Evolutionary conservation across 2,329 filamentous ascomycete species (phyloP).

Genomic region (Nothophaeocryptopus gaeumannii): DNA sequence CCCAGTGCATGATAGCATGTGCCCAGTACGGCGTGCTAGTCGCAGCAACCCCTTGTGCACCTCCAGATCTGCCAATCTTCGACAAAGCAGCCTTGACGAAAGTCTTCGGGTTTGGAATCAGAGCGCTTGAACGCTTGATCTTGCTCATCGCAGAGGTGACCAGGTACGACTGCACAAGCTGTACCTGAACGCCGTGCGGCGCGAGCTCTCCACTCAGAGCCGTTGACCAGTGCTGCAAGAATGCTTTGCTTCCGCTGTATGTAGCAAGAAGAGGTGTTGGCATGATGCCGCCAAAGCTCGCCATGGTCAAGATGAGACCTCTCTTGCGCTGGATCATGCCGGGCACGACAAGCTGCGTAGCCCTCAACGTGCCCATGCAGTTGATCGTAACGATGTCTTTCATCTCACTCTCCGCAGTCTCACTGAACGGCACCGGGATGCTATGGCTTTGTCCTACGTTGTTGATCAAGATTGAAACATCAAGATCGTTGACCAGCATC

Average conservation of each 20-base stretch:
- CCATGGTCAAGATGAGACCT: conserved; percentile 94
- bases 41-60: conserved; percentile 73
- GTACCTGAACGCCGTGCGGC: conserved; percentile 77
- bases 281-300: conserved; percentile 88
- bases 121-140: conserved; percentile 71
- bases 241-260: conserved; percentile 96
- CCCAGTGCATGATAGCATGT: conserved; percentile 85
- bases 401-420: conserved; percentile 76
- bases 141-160: conserved; percentile 98
- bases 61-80: conserved; percentile 76
- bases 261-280: conserved; percentile 91
- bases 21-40: conserved; percentile 93
- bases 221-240: conserved; percentile 93
- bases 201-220: conserved; percentile 80
- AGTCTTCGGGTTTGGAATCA: conserved; percentile 75
- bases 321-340: conserved; percentile 79
- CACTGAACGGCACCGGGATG: conserved; percentile 84
- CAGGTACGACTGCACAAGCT: conserved; percentile 87
- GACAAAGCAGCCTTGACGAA: conserved; percentile 77
- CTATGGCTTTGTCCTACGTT: conserved; percentile 94
- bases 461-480: conserved; percentile 87
- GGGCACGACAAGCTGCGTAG: conserved; percentile 80
- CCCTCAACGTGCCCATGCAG: conserved; percentile 82
- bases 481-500: conserved; percentile 60
- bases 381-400: conserved; percentile 93